Conservation (phyloP, 768 basidiomycete genomes). For the Boletus barrowsii region DNA sequence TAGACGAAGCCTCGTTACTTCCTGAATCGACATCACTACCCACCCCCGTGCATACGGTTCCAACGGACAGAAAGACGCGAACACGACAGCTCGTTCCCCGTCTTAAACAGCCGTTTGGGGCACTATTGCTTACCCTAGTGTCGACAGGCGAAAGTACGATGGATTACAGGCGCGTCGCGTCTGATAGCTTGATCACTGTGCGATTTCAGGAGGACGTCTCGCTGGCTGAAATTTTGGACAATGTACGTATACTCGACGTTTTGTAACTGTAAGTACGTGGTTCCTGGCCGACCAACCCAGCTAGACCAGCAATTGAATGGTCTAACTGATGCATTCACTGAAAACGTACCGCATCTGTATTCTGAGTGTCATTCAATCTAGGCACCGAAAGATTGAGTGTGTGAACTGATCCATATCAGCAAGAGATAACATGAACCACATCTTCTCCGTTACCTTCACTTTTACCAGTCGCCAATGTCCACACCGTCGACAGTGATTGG, state of each 20-base stretch:
- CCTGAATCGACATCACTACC: background rate
- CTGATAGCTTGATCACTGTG: slow-evolving; percentile 1
- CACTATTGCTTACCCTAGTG: background rate
- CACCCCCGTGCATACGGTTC: background rate
- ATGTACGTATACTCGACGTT: background rate
- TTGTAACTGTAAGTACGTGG: background rate
- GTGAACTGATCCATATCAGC: too few relatives aligned
- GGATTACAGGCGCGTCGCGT: slow-evolving; percentile 1
- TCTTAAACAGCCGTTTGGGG: background rate
- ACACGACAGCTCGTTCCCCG: background rate
- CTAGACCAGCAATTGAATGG: too few relatives aligned
- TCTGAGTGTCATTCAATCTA: too few relatives aligned
- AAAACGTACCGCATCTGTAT: too few relatives aligned
- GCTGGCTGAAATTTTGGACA: background rate
- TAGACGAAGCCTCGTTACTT: background rate
- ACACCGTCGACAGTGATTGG: background rate
- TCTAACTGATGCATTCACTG: too few relatives aligned
- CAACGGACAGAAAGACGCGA: background rate
- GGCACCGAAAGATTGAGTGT: too few relatives aligned
- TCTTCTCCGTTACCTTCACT: too few relatives aligned
- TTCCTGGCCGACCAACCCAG: too few relatives aligned
- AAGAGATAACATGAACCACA: too few relatives aligned
- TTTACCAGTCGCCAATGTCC: too few relatives aligned
- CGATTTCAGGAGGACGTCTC: background rate
- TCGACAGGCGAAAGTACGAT: background rate